Evolutionary conservation across 805 yeast genomes (phyloP).

Genomic region (Wickerhamomyces mucosus): DNA sequence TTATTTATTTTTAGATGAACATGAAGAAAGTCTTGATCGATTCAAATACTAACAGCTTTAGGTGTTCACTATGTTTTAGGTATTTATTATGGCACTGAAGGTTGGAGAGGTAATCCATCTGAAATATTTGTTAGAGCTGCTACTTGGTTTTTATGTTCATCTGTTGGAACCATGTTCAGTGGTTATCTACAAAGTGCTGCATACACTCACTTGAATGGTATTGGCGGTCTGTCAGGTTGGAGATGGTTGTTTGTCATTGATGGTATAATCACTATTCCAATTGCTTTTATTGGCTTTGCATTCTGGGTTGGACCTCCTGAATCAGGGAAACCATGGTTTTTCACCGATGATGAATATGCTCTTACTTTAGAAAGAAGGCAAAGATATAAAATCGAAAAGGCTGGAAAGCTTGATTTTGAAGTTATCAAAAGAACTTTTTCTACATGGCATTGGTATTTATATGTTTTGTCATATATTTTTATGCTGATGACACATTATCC

Average conservation of each 20-base stretch:
- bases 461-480: slow-evolving; percentile 41
- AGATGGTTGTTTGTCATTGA: slow-evolving; percentile 62
- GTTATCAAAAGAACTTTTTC: slow-evolving; percentile 34
- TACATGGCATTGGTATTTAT: slow-evolving; percentile 50
- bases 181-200: slow-evolving; percentile 52
- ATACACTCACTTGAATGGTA: slow-evolving; percentile 29
- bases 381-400: too few species aligned
- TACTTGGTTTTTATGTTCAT: slow-evolving; percentile 1
- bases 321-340: slow-evolving; percentile 3
- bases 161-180: slow-evolving; percentile 41
- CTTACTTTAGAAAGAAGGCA: too few species aligned
- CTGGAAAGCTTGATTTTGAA: too few species aligned
- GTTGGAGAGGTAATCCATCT: slow-evolving; percentile 2
- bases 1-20: too few species aligned
- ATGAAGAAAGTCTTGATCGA: too few species aligned
- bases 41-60: too few species aligned
- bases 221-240: slow-evolving; percentile 46
- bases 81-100: slow-evolving; percentile 1
- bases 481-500: slow-evolving; percentile 41
- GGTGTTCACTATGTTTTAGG: slow-evolving; percentile 2
- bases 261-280: slow-evolving; percentile 47
- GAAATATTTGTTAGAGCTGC: slow-evolving; percentile 13
- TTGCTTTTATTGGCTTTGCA: slow-evolving; percentile 41
- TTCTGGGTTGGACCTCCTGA: slow-evolving; percentile 5
- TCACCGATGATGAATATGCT: neutral